A percentile compares a stretch with the other conserved stretches of the same genome.
Conservation (phyloP, 192 early-diverging fungal genomes). For the Backusella luteola region DNA sequence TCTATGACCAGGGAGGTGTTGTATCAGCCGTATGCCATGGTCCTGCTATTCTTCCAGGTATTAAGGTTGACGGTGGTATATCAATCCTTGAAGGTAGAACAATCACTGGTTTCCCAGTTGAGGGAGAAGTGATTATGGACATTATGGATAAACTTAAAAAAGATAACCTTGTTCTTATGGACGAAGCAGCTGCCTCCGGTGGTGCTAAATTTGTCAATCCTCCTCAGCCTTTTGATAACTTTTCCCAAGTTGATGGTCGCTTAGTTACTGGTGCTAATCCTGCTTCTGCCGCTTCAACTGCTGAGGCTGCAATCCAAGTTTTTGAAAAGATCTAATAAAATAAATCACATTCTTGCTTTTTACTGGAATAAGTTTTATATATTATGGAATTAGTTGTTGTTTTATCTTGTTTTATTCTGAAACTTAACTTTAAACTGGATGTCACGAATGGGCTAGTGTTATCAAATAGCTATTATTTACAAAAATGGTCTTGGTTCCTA, state of each 20-base stretch:
- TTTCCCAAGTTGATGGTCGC: conserved; percentile 53
- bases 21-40: conserved; percentile 65
- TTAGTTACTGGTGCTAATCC: conserved; percentile 78
- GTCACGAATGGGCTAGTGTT: too few species aligned
- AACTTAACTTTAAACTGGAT: background rate
- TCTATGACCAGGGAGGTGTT: conserved; percentile 51
- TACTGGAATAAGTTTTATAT: background rate
- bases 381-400: background rate
- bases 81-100: conserved; percentile 59
- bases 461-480: too few species aligned
- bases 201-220: conserved; percentile 24
- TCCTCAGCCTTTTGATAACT: conserved; percentile 22
- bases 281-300: conserved; percentile 48
- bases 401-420: background rate
- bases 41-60: conserved; percentile 61
- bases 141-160: conserved; percentile 40
- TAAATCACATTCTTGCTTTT: background rate
- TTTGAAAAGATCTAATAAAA: conserved; percentile 1
- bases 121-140: conserved; percentile 57
- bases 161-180: conserved; percentile 39
- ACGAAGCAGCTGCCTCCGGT: conserved; percentile 32
- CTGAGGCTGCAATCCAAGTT: conserved; percentile 8
- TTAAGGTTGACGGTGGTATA: conserved; percentile 57
- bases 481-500: too few species aligned
- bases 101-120: conserved; percentile 73